Base-by-base conservation (phyloP, 176 grass and related monocot genomes). In the Oryza brachyantha region DNA sequence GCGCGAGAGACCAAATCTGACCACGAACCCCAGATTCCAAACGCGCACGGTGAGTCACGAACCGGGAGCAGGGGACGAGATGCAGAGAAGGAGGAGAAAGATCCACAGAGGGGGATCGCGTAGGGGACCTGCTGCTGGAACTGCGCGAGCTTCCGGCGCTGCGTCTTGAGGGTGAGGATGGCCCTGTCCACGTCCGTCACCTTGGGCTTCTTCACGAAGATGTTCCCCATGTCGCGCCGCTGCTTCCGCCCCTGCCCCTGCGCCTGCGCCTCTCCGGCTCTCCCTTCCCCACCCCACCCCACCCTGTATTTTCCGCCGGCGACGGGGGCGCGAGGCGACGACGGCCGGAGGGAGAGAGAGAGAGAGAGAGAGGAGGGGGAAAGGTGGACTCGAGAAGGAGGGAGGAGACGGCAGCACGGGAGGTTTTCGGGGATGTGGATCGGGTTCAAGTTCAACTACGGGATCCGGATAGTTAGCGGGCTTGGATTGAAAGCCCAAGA, bases 191-290 rank as follows among this genome's bases (percentile, higher is more conserved):
- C 96, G 21, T 99, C 96, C 34, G 96, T 95, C 81, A 99, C 88
- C 86, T 99, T 99, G 22, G 90, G 92, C 79, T 99, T 95, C 96
- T 99, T 99, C 90, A 85, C 88, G 84, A 99, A 95, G 25, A 99
- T 68, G 89, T 99, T 99, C 84, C 96, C 96, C 96, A 99, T 99
- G 75, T 79, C 26, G 24, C 0, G 24, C 36, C 1, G 7, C 3
- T 22, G 3, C 22, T 57, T 55, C 14, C 14, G 57, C 4, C 4
- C 40, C 27, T n/a, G n/a, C n/a, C n/a, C n/a, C n/a, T n/a, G n/a
- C n/a, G n/a, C n/a, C n/a, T n/a, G n/a, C n/a, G n/a, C n/a, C n/a
- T n/a, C n/a, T n/a, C n/a, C n/a, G n/a, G n/a, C 27, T 38, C 69
- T 74, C 21, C 26, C 7, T 40, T 29, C 60, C n/a, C n/a, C n/a